Evolutionary conservation across 1,284 basidiomycete species (phyloP).

Genomic region (Cryptococcus jaspeensis): DNA sequence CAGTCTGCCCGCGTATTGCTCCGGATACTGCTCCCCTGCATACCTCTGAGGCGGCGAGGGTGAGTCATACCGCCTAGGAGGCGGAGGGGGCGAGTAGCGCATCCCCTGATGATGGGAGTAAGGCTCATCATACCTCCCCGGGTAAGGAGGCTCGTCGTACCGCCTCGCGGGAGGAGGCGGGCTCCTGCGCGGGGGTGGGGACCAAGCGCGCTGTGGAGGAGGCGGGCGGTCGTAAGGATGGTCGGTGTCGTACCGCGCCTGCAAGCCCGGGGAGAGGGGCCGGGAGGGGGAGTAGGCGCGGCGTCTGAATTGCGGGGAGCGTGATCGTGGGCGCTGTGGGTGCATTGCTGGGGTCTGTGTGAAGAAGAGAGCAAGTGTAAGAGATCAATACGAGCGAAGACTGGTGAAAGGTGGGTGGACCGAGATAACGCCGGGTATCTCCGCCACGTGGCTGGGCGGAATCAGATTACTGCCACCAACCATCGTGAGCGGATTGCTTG

Average conservation of each 20-base stretch:
- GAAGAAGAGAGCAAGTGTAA: no score
- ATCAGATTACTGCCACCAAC: background rate
- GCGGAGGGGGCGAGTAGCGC: constrained; percentile 14
- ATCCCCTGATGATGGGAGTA: background rate
- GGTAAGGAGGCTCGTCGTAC: constrained; percentile 16
- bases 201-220: constrained; percentile 1
- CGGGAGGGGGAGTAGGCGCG: constrained; percentile 35
- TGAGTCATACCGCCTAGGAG: constrained; percentile 11
- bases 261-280: constrained; percentile 15
- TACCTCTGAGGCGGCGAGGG: constrained; percentile 10
- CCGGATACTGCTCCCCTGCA: constrained; percentile 6
- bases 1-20: background rate
- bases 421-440: background rate
- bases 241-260: background rate
- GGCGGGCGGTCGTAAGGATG: constrained; percentile 9
- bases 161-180: constrained; percentile 6
- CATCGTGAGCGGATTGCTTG: no score
- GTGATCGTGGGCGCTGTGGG: constrained; percentile 14
- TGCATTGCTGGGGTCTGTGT: no score
- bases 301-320: constrained; percentile 19
- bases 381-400: no score
- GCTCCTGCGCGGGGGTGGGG: background rate
- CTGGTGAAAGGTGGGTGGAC: background rate
- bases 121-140: constrained; percentile 13
- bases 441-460: background rate